A percentile compares a stretch with the other conserved stretches of the same genome.
These are phyloP conservation scores for Pleurotus cornucopiae DNA, from an alignment of 768 basidiomycete species.

Conservation along the genomic window DNA sequence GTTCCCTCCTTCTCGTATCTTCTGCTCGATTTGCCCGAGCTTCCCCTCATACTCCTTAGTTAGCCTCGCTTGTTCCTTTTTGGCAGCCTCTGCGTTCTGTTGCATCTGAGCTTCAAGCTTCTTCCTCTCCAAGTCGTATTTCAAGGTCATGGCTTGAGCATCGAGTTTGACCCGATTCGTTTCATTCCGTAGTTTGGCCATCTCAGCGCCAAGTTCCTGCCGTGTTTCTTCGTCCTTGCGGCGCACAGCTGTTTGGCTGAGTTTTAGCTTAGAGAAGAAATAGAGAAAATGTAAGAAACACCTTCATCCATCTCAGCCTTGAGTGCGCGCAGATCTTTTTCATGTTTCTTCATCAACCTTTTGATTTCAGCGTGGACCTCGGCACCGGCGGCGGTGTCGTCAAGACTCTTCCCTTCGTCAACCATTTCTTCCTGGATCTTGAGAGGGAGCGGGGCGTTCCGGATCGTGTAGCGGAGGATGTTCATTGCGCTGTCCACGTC, in stretches of 20 bases:
- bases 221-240: constrained; percentile 32
- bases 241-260: not conserved
- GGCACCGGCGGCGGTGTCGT: constrained; percentile 50
- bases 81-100: constrained; percentile 5
- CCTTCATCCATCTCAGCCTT: constrained; percentile 39
- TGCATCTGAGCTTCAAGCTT: not conserved
- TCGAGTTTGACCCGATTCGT: constrained; percentile 26
- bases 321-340: constrained; percentile 42
- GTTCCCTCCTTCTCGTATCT: not conserved
- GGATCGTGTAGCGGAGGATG: constrained; percentile 26
- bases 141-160: constrained; percentile 3
- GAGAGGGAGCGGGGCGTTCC: constrained; percentile 36
- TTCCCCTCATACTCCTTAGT: not conserved
- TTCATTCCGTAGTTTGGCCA: constrained; percentile 28
- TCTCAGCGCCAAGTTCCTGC: constrained; percentile 30
- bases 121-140: constrained; percentile 12
- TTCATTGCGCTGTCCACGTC: not conserved
- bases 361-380: constrained; percentile 48
- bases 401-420: constrained; percentile 40
- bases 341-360: constrained; percentile 40
- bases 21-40: not conserved
- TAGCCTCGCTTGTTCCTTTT: constrained; percentile 3
- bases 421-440: constrained; percentile 56
- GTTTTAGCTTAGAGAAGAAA: no score
- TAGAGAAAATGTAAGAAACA: not conserved